Conservation (phyloP, 208 protist genomes). For the Trypanosoma mega region DNA sequence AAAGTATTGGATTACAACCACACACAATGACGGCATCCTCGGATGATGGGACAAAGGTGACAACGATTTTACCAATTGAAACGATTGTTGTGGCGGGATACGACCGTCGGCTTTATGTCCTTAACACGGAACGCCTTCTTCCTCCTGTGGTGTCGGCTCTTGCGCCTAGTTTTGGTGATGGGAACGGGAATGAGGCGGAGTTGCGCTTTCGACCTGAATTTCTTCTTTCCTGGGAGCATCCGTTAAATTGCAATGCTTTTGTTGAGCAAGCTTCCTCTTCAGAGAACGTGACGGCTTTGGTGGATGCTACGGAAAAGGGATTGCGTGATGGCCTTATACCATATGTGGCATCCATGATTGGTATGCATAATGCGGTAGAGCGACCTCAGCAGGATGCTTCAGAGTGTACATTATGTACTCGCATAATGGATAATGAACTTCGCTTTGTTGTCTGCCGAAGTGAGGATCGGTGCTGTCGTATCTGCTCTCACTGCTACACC, state of each 20-base stretch:
- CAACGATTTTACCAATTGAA: slow-evolving; percentile 20
- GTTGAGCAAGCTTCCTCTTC: slow-evolving; percentile 22
- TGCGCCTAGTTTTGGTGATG: neutral
- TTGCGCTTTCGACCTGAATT: slow-evolving; percentile 51
- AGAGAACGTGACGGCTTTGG: slow-evolving; percentile 25
- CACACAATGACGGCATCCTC: slow-evolving; percentile 25
- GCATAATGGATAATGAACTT: slow-evolving; percentile 69
- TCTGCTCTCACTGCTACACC: slow-evolving; percentile 81
- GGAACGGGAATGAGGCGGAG: neutral
- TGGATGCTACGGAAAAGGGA: slow-evolving; percentile 33
- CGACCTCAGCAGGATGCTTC: slow-evolving; percentile 26
- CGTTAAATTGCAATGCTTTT: slow-evolving; percentile 45
- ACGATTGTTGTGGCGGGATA: slow-evolving; percentile 41
- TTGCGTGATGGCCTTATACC: slow-evolving; percentile 52
- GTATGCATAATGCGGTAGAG: slow-evolving; percentile 38
- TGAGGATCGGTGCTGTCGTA: slow-evolving; percentile 48
- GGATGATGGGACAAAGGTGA: slow-evolving; percentile 6
- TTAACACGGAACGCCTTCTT: slow-evolving; percentile 45
- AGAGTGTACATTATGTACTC: slow-evolving; percentile 50
- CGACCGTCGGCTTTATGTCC: slow-evolving; percentile 72
- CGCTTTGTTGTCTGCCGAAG: slow-evolving; percentile 71
- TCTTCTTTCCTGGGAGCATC: slow-evolving; percentile 27
- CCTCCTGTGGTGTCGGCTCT: slow-evolving; percentile 45
- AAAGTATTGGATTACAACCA: slow-evolving; percentile 33
- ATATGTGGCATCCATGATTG: slow-evolving; percentile 48